These are phyloP conservation scores for Fusarium penzigii DNA, from an alignment of 2,329 filamentous ascomycete genomes.

Conservation along the genomic window DNA sequence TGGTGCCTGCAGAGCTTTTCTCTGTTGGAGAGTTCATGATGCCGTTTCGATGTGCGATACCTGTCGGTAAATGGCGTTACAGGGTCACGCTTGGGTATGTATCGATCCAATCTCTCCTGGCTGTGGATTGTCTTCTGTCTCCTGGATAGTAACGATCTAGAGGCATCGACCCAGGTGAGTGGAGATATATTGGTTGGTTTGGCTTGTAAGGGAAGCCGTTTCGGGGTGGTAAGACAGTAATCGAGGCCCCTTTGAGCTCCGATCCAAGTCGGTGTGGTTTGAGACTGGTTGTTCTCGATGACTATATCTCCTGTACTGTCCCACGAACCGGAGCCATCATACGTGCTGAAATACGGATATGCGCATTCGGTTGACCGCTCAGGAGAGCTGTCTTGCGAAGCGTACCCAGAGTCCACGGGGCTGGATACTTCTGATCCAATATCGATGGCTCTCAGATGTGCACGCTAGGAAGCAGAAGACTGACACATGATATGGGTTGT, in stretches of 20 bases:
- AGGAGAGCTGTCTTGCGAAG: slow-evolving; percentile 25
- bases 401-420: slow-evolving; percentile 33
- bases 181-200: slow-evolving; percentile 13
- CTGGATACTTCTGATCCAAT: slow-evolving; percentile 11
- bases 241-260: not conserved
- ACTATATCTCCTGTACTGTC: slow-evolving; percentile 1
- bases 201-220: not conserved
- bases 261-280: not conserved
- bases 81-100: slow-evolving; percentile 47
- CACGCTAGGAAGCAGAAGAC: slow-evolving; percentile 9
- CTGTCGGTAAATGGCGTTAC: slow-evolving; percentile 41
- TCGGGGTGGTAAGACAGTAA: slow-evolving; percentile 2
- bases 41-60: slow-evolving; percentile 47
- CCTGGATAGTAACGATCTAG: slow-evolving; percentile 1
- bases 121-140: slow-evolving; percentile 9
- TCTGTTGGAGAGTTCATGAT: slow-evolving; percentile 41
- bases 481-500: slow-evolving; percentile 4
- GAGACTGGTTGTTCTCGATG: slow-evolving; percentile 3
- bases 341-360: slow-evolving; percentile 3
- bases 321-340: slow-evolving; percentile 22
- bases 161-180: slow-evolving; percentile 10
- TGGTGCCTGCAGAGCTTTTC: slow-evolving; percentile 49
- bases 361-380: slow-evolving; percentile 3
- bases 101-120: slow-evolving; percentile 46
- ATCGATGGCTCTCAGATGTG: slow-evolving; percentile 5